phyloP scores from a whole-genome alignment of 2,329 filamentous ascomycete genomes.

The Venturia oleaginea region DNA sequence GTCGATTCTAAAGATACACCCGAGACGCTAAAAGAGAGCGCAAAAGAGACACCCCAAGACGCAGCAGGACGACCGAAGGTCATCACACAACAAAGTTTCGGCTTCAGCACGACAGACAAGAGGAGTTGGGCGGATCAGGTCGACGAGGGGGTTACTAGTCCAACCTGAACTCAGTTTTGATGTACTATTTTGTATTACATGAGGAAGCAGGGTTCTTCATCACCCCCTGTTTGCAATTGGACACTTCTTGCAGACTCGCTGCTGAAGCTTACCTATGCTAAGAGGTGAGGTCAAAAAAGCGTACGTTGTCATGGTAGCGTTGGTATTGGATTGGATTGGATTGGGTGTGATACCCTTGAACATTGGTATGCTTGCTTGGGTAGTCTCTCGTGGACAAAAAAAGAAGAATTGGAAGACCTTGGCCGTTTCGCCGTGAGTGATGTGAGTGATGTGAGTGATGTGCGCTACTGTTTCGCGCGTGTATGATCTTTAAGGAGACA shows the following conservation, averaged over 20 bases:
- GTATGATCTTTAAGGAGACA: no score
- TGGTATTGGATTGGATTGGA: background rate
- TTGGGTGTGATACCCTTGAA: background rate
- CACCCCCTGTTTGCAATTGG: background rate
- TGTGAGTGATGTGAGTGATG: no score
- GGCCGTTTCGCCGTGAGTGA: no score
- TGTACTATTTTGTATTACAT: background rate
- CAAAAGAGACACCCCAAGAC: slow-evolving; percentile 17
- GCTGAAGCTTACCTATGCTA: no score
- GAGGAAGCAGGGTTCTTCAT: background rate
- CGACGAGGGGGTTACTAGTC: slow-evolving; percentile 18
- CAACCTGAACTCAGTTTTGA: background rate
- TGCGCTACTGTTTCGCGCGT: no score
- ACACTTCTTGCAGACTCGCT: no score
- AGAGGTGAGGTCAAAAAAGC: background rate
- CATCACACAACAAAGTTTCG: slow-evolving; percentile 20
- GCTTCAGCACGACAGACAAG: slow-evolving; percentile 21
- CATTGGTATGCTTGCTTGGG: background rate
- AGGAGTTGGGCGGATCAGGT: slow-evolving; percentile 39
- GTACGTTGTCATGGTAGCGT: background rate
- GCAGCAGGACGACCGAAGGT: slow-evolving; percentile 18
- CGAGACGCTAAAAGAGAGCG: slow-evolving; percentile 3
- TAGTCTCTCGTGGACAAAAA: background rate
- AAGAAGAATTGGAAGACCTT: no score
- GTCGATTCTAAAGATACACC: no score